phyloP scores from a whole-genome alignment of 1,139 yeast genomes.

The Taphrina confusa region DNA sequence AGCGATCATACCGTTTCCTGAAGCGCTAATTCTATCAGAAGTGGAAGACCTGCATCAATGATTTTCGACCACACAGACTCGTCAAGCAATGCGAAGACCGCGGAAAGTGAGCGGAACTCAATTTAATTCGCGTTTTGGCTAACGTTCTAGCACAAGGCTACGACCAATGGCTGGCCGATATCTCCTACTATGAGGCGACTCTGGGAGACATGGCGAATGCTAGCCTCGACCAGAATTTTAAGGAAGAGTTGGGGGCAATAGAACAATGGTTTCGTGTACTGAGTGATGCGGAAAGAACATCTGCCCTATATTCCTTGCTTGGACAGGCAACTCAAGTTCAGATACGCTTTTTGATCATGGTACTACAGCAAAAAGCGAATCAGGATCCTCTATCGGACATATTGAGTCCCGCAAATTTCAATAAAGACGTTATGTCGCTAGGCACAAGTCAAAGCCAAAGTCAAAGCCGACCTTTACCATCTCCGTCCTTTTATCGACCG shows the following conservation, averaged over 20 bases:
- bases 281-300: slow-evolving; percentile 48
- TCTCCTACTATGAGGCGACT: slow-evolving; percentile 46
- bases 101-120: slow-evolving; percentile 3
- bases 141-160: slow-evolving; percentile 39
- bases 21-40: slow-evolving; percentile 7
- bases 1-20: background rate
- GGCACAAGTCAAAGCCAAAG: slow-evolving; percentile 11
- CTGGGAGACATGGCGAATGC: slow-evolving; percentile 48
- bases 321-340: slow-evolving; percentile 49
- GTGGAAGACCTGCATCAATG: slow-evolving; percentile 31
- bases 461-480: background rate
- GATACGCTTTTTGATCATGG: slow-evolving; percentile 48
- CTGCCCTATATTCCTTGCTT: slow-evolving; percentile 48
- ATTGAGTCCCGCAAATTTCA: slow-evolving; percentile 44
- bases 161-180: slow-evolving; percentile 47
- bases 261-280: slow-evolving; percentile 49
- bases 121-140: too few relatives aligned
- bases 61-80: slow-evolving; percentile 13
- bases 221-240: slow-evolving; percentile 44
- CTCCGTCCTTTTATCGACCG: slow-evolving; percentile 23
- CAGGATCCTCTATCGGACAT: slow-evolving; percentile 44
- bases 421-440: slow-evolving; percentile 34
- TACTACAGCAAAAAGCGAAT: slow-evolving; percentile 46
- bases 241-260: slow-evolving; percentile 45
- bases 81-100: background rate